These are phyloP conservation scores for Crithidia expoeki DNA, from an alignment of 208 protist species.

Conservation along the genomic window DNA sequence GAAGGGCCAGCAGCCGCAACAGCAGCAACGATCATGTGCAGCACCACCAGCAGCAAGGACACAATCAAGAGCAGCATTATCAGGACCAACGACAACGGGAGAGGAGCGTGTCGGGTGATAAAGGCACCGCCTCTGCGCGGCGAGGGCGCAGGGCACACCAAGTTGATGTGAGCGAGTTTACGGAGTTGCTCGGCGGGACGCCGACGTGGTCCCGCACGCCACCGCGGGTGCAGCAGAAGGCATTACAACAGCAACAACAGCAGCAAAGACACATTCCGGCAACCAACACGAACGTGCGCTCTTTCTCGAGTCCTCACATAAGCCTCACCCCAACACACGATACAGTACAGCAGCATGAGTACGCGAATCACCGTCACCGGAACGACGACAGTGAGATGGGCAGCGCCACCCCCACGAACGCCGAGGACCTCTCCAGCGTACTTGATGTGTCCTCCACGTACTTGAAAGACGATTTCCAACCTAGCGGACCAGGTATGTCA, in stretches of 20 bases:
- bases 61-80: background rate
- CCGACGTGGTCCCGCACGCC: background rate
- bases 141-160: background rate
- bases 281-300: too few species aligned
- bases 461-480: constrained; percentile 2
- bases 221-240: background rate
- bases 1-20: background rate
- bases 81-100: too few species aligned
- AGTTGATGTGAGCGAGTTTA: background rate
- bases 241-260: background rate
- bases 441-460: background rate
- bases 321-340: too few species aligned
- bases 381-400: background rate
- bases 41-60: constrained; percentile 1
- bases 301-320: too few species aligned
- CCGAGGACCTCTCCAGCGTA: constrained; percentile 6
- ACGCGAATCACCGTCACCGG: too few species aligned
- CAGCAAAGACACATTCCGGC: too few species aligned
- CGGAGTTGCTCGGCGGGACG: background rate
- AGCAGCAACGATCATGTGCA: background rate
- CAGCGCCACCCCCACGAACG: constrained; percentile 5
- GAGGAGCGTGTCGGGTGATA: background rate
- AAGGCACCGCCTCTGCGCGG: background rate
- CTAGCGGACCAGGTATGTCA: background rate
- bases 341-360: constrained; percentile 7